Percentiles rank a stretch among this genome's conserved stretches.
Evolutionary conservation across 805 yeast species (phyloP).

Genomic region (Cyberlindnera mycetangii): DNA sequence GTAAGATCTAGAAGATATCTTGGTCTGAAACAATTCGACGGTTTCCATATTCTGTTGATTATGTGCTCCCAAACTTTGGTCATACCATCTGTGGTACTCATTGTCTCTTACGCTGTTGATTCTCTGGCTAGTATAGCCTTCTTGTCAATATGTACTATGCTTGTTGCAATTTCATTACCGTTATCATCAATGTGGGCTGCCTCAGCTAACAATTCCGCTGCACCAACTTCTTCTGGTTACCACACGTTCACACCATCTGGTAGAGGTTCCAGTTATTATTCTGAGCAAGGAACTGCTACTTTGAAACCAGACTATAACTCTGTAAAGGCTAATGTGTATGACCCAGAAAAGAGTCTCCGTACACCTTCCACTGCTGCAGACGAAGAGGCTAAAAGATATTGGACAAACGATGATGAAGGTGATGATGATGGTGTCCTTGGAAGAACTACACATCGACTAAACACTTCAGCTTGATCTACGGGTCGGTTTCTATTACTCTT

Average conservation of each 20-base stretch:
- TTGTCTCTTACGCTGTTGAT: slow-evolving; percentile 47
- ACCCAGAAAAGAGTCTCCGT: slow-evolving; percentile 22
- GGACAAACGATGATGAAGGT: slow-evolving; percentile 28
- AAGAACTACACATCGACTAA: slow-evolving; percentile 24
- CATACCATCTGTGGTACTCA: slow-evolving; percentile 68
- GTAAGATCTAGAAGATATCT: slow-evolving; percentile 67
- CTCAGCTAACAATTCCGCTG: slow-evolving; percentile 49
- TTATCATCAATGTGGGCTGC: slow-evolving; percentile 88
- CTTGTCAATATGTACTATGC: slow-evolving; percentile 51
- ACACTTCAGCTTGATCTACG: neutral
- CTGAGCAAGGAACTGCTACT: slow-evolving; percentile 17
- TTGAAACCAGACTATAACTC: slow-evolving; percentile 8
- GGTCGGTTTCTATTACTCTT: no score
- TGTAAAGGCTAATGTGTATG: neutral
- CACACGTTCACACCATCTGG: slow-evolving; percentile 14
- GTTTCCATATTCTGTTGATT: slow-evolving; percentile 74
- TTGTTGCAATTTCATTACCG: slow-evolving; percentile 74
- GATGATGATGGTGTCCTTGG: slow-evolving; percentile 20
- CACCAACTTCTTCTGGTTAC: slow-evolving; percentile 36
- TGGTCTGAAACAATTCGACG: slow-evolving; percentile 81
- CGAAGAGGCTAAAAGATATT: slow-evolving; percentile 34
- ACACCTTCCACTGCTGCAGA: slow-evolving; percentile 36
- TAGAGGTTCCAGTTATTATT: slow-evolving; percentile 17
- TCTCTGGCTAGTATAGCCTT: slow-evolving; percentile 36
- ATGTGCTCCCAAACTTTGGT: slow-evolving; percentile 82